A percentile compares a stretch with the other conserved stretches of the same genome.
phyloP scores from a whole-genome alignment of 1,139 yeast genomes.

The Taphrina communis region DNA sequence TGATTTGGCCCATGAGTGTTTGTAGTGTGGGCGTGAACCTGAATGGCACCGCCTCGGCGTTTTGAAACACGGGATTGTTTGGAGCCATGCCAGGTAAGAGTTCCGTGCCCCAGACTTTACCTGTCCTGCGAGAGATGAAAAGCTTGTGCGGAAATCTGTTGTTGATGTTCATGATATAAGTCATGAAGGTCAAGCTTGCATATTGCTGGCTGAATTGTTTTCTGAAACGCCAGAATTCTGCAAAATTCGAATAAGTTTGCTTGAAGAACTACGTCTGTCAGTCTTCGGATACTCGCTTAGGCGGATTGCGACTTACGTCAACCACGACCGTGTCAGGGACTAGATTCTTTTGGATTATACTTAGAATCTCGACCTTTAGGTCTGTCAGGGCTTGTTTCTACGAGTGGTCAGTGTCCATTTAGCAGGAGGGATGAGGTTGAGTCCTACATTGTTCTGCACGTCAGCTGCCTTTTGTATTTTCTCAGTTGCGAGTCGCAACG shows the following conservation, averaged over 20 bases:
- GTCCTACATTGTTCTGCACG: slow-evolving; percentile 58
- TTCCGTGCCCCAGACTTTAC: slow-evolving; percentile 91
- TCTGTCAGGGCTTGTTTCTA: slow-evolving; percentile 83
- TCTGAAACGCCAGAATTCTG: slow-evolving; percentile 96
- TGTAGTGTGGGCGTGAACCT: slow-evolving; percentile 95
- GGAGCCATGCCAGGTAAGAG: slow-evolving; percentile 78
- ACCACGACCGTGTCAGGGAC: slow-evolving; percentile 86
- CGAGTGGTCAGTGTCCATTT: neutral
- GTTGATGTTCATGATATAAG: slow-evolving; percentile 93
- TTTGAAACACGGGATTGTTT: slow-evolving; percentile 80
- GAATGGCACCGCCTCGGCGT: slow-evolving; percentile 95
- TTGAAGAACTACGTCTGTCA: slow-evolving; percentile 55
- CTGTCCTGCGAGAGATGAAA: slow-evolving; percentile 78
- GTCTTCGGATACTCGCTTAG: slow-evolving; percentile 7
- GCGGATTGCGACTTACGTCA: slow-evolving; percentile 53
- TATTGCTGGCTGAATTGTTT: slow-evolving; percentile 94
- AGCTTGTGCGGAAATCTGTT: slow-evolving; percentile 94
- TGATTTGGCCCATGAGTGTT: slow-evolving; percentile 88
- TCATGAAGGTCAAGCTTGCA: slow-evolving; percentile 91
- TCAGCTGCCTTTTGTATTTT: slow-evolving; percentile 92
- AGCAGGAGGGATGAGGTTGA: no score
- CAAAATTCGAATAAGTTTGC: slow-evolving; percentile 73
- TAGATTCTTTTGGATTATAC: slow-evolving; percentile 83
- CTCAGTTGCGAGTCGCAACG: slow-evolving; percentile 82
- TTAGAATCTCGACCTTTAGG: slow-evolving; percentile 85